phyloP scores from a whole-genome alignment of 768 basidiomycete genomes.

The Imleria badia region DNA sequence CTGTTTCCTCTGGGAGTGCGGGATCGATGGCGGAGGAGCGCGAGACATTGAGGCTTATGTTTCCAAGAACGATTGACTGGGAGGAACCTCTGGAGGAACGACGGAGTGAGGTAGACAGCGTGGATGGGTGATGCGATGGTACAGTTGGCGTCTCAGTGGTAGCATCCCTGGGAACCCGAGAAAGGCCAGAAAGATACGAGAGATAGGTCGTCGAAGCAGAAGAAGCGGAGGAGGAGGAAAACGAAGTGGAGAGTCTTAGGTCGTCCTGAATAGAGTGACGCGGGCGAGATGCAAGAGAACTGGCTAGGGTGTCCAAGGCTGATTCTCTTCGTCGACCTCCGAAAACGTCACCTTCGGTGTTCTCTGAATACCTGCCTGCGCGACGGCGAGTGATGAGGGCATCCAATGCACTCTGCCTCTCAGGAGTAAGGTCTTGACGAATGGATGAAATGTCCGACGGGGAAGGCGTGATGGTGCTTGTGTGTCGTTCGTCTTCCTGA shows the following conservation, averaged over 20 bases:
- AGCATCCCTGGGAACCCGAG: conserved; percentile 6
- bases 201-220: conserved; percentile 23
- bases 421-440: conserved; percentile 23
- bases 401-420: conserved; percentile 37
- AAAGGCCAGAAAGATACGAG: conserved; percentile 11
- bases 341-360: conserved; percentile 24
- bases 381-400: conserved; percentile 34
- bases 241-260: conserved; percentile 14
- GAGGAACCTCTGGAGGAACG: conserved; percentile 22
- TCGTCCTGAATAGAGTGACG: conserved; percentile 17
- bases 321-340: conserved; percentile 18
- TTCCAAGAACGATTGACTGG: conserved; percentile 27
- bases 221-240: conserved; percentile 18
- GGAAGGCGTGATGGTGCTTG: conserved; percentile 27
- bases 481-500: conserved; percentile 28
- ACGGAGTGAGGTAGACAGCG: conserved; percentile 21
- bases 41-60: conserved; percentile 26
- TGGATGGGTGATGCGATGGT: conserved; percentile 11
- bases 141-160: conserved; percentile 19
- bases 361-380: conserved; percentile 8
- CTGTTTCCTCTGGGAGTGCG: conserved; percentile 11
- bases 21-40: conserved; percentile 20
- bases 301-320: conserved; percentile 19
- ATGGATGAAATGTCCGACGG: conserved; percentile 32
- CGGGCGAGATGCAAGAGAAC: conserved; percentile 24